Base-by-base conservation (phyloP, 768 basidiomycete genomes). In the Hysterangium stoloniferum region DNA sequence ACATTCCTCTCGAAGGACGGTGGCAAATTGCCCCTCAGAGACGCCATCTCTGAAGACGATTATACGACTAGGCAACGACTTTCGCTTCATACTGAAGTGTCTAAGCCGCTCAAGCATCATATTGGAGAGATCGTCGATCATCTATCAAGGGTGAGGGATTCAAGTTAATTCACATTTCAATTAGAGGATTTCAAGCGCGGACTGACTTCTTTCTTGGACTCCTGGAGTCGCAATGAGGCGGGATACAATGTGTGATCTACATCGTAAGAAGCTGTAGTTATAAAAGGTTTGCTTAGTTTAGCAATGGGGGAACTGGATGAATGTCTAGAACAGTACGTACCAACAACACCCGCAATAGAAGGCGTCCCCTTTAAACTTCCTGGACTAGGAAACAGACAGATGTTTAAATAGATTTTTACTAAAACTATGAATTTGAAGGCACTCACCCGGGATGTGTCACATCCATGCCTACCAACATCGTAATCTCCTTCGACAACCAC, bases 401-500 rank as follows among this genome's bases (percentile, higher is more conserved):
- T 36, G 52, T 59, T 52, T 45, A n/a, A 34, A 29, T 12, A 8
- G 1, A 22, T 43, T 9, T 19, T 11, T 11, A 69, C n/a, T 12
- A 22, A 13, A 46, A 52, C 41, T 33, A 41, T 17, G n/a, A 27
- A 17, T 3, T n/a, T 32, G 35, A 27, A 22, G 24, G 27, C 24
- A 25, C 43, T 12, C 43, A 47, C 49, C 49, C 49, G n/a, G 49
- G 49, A 42, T 51, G 49, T 13, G 49, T 51, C n/a, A 56, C 48
- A 19, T 91, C 87, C 55, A 88, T 86, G 0, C 89, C 89, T 3
- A 92, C 80, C 60, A 92, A 67, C 83, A 92, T 91, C 8, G 88
- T 90, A 47, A 73, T 74, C 56, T 73, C 71, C 62, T 76, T 76
- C 1, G 63, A 77, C 41, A 90, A 65, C 86, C 86, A 90, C 32